Evolutionary conservation across 176 grass and related monocot genomes (phyloP).

Genomic region (Microstegium vimineum): DNA sequence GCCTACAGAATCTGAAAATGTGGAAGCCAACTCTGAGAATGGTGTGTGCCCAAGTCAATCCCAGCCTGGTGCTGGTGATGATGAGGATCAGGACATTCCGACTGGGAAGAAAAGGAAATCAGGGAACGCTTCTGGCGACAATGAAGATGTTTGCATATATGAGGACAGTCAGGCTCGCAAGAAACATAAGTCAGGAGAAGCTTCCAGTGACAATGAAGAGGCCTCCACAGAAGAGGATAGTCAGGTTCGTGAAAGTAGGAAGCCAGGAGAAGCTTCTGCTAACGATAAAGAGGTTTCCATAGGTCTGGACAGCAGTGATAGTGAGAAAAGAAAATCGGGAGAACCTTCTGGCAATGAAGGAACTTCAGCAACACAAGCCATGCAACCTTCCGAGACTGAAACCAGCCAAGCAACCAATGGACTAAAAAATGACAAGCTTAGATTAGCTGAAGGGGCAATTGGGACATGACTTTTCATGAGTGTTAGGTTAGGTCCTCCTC

Average conservation of each 20-base stretch:
- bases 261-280: neutral
- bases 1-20: conserved; percentile 16
- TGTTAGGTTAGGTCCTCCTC: neutral
- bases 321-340: neutral
- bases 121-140: neutral
- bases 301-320: neutral
- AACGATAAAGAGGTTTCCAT: neutral
- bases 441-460: neutral
- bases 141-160: neutral
- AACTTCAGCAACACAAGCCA: neutral
- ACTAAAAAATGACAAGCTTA: neutral
- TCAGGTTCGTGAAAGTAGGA: neutral
- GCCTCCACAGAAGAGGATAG: neutral
- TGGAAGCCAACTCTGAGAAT: conserved; percentile 10
- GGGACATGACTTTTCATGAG: neutral
- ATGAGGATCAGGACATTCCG: neutral
- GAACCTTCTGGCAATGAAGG: conserved; percentile 1
- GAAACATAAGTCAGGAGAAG: neutral
- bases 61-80: neutral
- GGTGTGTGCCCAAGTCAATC: conserved; percentile 17
- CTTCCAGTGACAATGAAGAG: neutral
- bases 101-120: conserved; percentile 15
- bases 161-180: neutral
- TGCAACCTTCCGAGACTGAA: conserved; percentile 13
- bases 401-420: conserved; percentile 11